Percentiles rank a stretch among this genome's conserved stretches.
Conservation (phyloP, 73 alveolate genomes). For the Effrenium voratum region DNA sequence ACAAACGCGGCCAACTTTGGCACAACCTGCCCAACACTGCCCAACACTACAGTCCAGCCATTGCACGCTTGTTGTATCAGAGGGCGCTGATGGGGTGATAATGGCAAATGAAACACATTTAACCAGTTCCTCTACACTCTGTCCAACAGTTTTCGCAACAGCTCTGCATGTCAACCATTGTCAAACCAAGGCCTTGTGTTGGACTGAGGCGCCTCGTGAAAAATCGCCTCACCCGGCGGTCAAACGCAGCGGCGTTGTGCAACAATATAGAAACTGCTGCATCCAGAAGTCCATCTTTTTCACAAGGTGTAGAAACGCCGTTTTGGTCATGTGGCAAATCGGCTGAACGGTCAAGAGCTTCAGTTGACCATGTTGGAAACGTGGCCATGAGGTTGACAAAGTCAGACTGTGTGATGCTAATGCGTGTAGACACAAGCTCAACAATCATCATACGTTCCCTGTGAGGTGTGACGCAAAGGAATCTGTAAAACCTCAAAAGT, state of each 20-base stretch:
- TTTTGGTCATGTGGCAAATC: not conserved
- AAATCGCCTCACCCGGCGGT: not conserved
- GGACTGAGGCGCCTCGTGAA: not conserved
- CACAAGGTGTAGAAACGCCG: too few relatives aligned
- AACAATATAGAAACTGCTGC: not conserved
- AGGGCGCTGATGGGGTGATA: too few relatives aligned
- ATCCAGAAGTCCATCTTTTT: not conserved
- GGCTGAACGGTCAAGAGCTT: not conserved
- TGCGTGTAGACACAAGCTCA: not conserved
- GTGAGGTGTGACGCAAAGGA: not conserved
- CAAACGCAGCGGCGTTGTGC: slow-evolving; percentile 17
- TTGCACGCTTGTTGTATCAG: too few relatives aligned
- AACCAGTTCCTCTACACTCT: too few relatives aligned
- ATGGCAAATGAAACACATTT: too few relatives aligned
- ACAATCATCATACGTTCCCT: not conserved
- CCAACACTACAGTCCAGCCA: too few relatives aligned
- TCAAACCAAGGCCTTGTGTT: too few relatives aligned
- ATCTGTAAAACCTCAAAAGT: not conserved
- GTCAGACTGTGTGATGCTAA: not conserved
- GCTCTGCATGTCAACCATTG: too few relatives aligned
- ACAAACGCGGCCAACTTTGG: too few relatives aligned
- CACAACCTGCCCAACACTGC: too few relatives aligned
- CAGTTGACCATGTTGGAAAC: not conserved
- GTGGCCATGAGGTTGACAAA: not conserved
- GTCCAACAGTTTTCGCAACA: too few relatives aligned